A percentile compares a stretch with the other conserved stretches of the same genome.
phyloP scores from a whole-genome alignment of 2,329 filamentous ascomycete genomes.

The Microdochium nivale region DNA sequence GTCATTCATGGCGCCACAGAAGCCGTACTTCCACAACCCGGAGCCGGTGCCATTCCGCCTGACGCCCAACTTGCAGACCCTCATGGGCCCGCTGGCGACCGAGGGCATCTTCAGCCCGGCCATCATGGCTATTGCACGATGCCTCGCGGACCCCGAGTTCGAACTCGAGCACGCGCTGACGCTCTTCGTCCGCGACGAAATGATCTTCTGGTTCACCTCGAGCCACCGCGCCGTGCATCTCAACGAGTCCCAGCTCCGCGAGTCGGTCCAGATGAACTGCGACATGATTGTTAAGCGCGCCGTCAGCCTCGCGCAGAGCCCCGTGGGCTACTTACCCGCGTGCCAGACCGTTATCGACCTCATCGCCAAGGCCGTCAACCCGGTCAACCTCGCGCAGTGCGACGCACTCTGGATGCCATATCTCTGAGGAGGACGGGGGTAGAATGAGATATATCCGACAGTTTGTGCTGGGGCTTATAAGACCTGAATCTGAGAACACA shows the following conservation, averaged over 20 bases:
- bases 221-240: conserved; percentile 54
- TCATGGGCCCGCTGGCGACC: conserved; percentile 92
- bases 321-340: conserved; percentile 75
- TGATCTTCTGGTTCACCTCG: conserved; percentile 92
- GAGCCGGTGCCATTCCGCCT: conserved; percentile 96
- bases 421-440: conserved; percentile 43
- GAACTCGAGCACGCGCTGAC: conserved; percentile 93
- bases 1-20: conserved; percentile 74
- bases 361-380: conserved; percentile 87
- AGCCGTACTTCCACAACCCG: conserved; percentile 88
- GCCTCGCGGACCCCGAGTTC: conserved; percentile 77
- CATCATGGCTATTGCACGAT: conserved; percentile 93
- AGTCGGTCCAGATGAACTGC: conserved; percentile 77
- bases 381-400: conserved; percentile 76
- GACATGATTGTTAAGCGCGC: conserved; percentile 90
- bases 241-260: conserved; percentile 62
- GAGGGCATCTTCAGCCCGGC: conserved; percentile 95
- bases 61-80: conserved; percentile 88
- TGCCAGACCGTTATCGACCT: conserved; percentile 97
- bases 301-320: conserved; percentile 70
- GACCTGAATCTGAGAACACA: too few species aligned
- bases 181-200: conserved; percentile 94
- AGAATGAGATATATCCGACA: neutral
- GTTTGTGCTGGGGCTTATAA: too few species aligned
- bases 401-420: conserved; percentile 98